phyloP scores from a whole-genome alignment of 495 filamentous ascomycete species.

The Chlorociboria aeruginascens region DNA sequence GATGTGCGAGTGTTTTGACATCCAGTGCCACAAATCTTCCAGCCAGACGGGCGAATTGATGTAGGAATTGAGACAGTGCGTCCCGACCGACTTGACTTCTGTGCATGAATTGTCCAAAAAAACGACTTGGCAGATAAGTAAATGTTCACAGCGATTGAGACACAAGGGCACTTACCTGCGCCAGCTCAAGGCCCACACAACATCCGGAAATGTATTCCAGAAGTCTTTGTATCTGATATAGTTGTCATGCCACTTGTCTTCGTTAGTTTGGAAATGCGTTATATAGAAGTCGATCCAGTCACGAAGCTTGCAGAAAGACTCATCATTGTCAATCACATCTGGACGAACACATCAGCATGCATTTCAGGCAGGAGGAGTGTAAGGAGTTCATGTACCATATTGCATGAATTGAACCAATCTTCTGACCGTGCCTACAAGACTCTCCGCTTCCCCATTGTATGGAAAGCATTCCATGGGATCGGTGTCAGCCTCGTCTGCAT shows the following conservation, averaged over 20 bases:
- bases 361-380: background rate
- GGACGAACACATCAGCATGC: slow-evolving; percentile 1
- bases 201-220: slow-evolving; percentile 22
- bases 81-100: slow-evolving; percentile 2
- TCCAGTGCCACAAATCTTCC: slow-evolving; percentile 19
- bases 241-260: slow-evolving; percentile 21
- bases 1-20: slow-evolving; percentile 23
- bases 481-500: slow-evolving; percentile 22
- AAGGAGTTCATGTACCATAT: slow-evolving; percentile 8
- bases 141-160: too few relatives aligned
- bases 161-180: slow-evolving; percentile 9
- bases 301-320: slow-evolving; percentile 25
- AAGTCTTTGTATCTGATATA: slow-evolving; percentile 27
- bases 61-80: slow-evolving; percentile 14
- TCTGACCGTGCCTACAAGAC: slow-evolving; percentile 4
- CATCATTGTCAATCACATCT: slow-evolving; percentile 28
- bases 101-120: slow-evolving; percentile 18
- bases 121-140: slow-evolving; percentile 12
- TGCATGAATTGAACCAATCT: slow-evolving; percentile 13
- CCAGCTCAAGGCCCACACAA: slow-evolving; percentile 16
- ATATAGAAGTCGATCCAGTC: slow-evolving; percentile 34
- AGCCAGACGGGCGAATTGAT: slow-evolving; percentile 16
- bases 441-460: slow-evolving; percentile 3
- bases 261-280: slow-evolving; percentile 16
- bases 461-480: slow-evolving; percentile 30